Evolutionary conservation across 139 green algal genomes (phyloP).

Genomic region (Microglena sp.): DNA sequence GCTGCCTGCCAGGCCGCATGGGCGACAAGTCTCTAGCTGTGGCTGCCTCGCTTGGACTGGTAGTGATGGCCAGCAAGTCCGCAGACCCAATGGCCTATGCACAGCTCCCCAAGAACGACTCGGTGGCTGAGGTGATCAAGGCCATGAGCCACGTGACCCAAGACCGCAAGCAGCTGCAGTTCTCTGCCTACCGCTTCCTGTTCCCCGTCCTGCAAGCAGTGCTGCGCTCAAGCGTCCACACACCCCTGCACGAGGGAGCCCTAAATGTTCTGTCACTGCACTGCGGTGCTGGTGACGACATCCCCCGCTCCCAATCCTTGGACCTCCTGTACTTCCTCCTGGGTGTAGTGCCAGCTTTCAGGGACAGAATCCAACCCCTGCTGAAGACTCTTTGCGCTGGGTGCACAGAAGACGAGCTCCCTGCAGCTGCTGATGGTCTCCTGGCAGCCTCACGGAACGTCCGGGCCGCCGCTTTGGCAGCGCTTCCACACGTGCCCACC

Average conservation of each 20-base stretch:
- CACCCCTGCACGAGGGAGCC: slow-evolving; percentile 63
- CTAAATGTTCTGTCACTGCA: slow-evolving; percentile 55
- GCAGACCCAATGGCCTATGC: neutral
- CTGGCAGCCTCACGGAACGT: slow-evolving; percentile 27
- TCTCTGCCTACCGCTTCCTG: slow-evolving; percentile 55
- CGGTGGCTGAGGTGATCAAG: slow-evolving; percentile 31
- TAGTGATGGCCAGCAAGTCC: slow-evolving; percentile 24
- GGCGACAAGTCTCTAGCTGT: slow-evolving; percentile 25
- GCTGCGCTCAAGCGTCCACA: slow-evolving; percentile 45
- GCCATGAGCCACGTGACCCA: slow-evolving; percentile 28
- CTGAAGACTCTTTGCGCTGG: slow-evolving; percentile 54
- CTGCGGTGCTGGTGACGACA: slow-evolving; percentile 25
- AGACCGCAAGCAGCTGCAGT: slow-evolving; percentile 1
- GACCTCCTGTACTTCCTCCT: slow-evolving; percentile 67
- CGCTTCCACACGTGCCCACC: slow-evolving; percentile 47
- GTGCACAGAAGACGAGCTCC: slow-evolving; percentile 34
- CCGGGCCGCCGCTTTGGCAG: slow-evolving; percentile 45
- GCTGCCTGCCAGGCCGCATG: slow-evolving; percentile 51
- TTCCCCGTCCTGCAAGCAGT: slow-evolving; percentile 66
- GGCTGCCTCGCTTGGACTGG: slow-evolving; percentile 45
- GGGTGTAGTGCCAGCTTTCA: slow-evolving; percentile 59
- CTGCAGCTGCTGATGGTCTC: slow-evolving; percentile 41
- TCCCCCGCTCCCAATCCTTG: slow-evolving; percentile 44
- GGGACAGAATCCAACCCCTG: slow-evolving; percentile 52
- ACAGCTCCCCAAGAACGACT: slow-evolving; percentile 17